A percentile compares a stretch with the other conserved stretches of the same genome.
These are phyloP conservation scores for Tetrastigma voinierianum DNA, from an alignment of 164 flowering plant genomes.

Conservation along the genomic window DNA sequence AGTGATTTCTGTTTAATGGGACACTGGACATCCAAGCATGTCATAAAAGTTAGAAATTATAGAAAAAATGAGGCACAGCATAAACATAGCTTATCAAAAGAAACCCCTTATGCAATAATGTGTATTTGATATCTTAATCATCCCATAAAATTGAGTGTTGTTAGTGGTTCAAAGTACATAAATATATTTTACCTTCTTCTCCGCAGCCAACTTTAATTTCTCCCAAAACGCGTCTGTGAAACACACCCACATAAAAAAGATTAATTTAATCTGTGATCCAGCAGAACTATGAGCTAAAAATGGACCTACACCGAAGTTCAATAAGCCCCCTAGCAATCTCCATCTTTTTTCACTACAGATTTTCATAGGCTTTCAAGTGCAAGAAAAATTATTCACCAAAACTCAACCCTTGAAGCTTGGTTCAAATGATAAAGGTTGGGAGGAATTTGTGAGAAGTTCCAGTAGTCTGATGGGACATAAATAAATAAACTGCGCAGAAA, in stretches of 20 bases:
- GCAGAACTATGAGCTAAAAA: neutral
- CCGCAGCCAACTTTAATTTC: slow-evolving; percentile 54
- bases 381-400: too few relatives aligned
- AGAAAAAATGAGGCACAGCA: neutral
- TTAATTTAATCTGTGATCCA: neutral
- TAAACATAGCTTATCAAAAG: too few relatives aligned
- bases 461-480: too few relatives aligned
- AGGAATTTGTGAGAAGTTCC: too few relatives aligned
- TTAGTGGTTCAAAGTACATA: slow-evolving; percentile 1
- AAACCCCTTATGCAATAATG: neutral
- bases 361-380: too few relatives aligned
- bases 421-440: too few relatives aligned
- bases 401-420: too few relatives aligned
- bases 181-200: slow-evolving; percentile 36
- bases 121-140: too few relatives aligned
- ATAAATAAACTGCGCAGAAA: too few relatives aligned
- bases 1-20: neutral
- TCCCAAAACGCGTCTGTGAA: slow-evolving; percentile 60
- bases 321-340: too few relatives aligned
- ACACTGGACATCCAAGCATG: neutral
- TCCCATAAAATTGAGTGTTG: neutral
- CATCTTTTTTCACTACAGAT: too few relatives aligned
- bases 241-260: neutral
- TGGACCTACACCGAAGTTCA: neutral
- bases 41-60: neutral